Evolutionary conservation across 169 alveolate genomes (phyloP).

Genomic region (Plasmodium coatneyi): DNA sequence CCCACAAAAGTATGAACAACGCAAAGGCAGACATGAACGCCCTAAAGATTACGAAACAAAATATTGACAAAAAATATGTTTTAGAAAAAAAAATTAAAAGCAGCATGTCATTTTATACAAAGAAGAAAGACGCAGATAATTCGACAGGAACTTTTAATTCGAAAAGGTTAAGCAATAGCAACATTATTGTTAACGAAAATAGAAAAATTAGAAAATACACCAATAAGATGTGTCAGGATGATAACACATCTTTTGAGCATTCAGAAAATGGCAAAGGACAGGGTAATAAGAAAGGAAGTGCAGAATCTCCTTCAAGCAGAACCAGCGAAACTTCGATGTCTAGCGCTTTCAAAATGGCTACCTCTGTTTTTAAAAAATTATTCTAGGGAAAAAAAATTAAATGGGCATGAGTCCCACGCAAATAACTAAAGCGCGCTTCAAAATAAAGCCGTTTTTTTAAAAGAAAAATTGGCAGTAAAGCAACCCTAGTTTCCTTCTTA

Average conservation of each 20-base stretch:
- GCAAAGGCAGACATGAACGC: slow-evolving; percentile 16
- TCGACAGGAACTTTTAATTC: slow-evolving; percentile 55
- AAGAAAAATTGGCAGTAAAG: not conserved
- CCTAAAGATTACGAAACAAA: slow-evolving; percentile 55
- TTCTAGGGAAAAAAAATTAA: slow-evolving; percentile 15
- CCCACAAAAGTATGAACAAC: slow-evolving; percentile 21
- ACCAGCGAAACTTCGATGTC: slow-evolving; percentile 72
- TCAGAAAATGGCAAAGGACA: slow-evolving; percentile 46
- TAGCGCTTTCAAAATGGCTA: slow-evolving; percentile 75
- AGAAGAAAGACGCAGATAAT: slow-evolving; percentile 26
- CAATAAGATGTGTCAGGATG: slow-evolving; percentile 36
- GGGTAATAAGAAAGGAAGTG: slow-evolving; percentile 25
- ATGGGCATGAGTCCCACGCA: not conserved
- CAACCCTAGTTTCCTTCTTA: not conserved
- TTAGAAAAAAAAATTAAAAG: slow-evolving; percentile 30
- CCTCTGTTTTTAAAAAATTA: slow-evolving; percentile 73
- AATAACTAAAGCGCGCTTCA: not conserved
- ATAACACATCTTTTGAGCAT: slow-evolving; percentile 39
- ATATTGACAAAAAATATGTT: slow-evolving; percentile 53
- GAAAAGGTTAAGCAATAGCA: slow-evolving; percentile 59
- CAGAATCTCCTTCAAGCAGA: slow-evolving; percentile 63
- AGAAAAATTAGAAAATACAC: slow-evolving; percentile 62
- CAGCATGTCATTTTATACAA: slow-evolving; percentile 7
- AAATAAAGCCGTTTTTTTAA: not conserved
- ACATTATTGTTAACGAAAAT: slow-evolving; percentile 49